phyloP scores from a whole-genome alignment of 2,329 filamentous ascomycete genomes.

The Colletotrichum tanaceti region DNA sequence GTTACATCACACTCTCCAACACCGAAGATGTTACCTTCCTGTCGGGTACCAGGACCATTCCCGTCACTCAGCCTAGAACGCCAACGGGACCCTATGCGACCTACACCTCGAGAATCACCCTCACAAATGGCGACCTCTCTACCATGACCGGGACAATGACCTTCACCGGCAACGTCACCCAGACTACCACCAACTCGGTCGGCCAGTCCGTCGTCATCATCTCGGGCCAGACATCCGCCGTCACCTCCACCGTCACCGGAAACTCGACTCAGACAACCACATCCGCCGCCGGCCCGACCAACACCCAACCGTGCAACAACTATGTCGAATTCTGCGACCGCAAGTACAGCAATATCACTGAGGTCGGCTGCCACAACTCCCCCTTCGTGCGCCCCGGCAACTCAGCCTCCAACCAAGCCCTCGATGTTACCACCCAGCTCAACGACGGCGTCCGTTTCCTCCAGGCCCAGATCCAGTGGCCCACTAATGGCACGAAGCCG shows the following conservation, averaged over 20 bases:
- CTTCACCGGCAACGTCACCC: slow-evolving; percentile 48
- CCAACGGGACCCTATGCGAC: slow-evolving; percentile 60
- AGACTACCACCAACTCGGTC: slow-evolving; percentile 46
- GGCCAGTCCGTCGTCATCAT: slow-evolving; percentile 56
- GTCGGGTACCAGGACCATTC: slow-evolving; percentile 36
- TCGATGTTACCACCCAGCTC: slow-evolving; percentile 76
- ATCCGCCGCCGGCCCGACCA: slow-evolving; percentile 63
- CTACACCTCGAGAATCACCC: slow-evolving; percentile 56
- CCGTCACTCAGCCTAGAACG: slow-evolving; percentile 51
- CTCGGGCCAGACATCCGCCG: slow-evolving; percentile 57
- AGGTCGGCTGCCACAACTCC: slow-evolving; percentile 83
- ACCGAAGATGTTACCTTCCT: slow-evolving; percentile 38
- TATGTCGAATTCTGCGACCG: slow-evolving; percentile 80
- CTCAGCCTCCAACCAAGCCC: slow-evolving; percentile 79
- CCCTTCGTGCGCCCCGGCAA: slow-evolving; percentile 79
- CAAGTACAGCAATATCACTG: slow-evolving; percentile 84
- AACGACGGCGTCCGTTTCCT: slow-evolving; percentile 79
- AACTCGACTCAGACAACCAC: slow-evolving; percentile 57
- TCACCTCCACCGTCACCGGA: slow-evolving; percentile 54
- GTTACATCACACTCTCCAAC: slow-evolving; percentile 31
- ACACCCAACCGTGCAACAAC: slow-evolving; percentile 84
- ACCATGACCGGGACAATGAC: slow-evolving; percentile 48
- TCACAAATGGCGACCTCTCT: slow-evolving; percentile 47
- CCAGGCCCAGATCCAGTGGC: slow-evolving; percentile 73
- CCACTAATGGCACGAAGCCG: slow-evolving; percentile 59